Evolutionary conservation across 495 filamentous ascomycete species (phyloP).

Genomic region (Penicillium taxi): DNA sequence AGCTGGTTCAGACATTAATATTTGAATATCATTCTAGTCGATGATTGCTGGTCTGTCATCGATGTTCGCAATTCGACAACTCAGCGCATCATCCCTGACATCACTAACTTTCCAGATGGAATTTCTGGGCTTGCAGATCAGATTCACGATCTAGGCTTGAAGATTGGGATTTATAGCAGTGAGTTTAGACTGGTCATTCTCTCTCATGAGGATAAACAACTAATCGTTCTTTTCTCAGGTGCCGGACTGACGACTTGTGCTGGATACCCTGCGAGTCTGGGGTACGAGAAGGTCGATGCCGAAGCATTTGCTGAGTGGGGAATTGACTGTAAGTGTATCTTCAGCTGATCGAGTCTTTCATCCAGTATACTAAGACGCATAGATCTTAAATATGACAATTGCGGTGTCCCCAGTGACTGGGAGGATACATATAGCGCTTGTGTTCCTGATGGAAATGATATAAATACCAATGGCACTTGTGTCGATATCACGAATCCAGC

Average conservation of each 20-base stretch:
- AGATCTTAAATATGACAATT: slow-evolving; percentile 71
- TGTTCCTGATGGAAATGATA: slow-evolving; percentile 25
- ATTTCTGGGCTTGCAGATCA: slow-evolving; percentile 50
- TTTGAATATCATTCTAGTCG: too few relatives aligned
- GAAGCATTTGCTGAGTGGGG: slow-evolving; percentile 56
- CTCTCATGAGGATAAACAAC: background rate
- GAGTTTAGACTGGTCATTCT: slow-evolving; percentile 3
- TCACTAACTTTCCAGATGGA: slow-evolving; percentile 53
- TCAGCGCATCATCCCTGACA: slow-evolving; percentile 46
- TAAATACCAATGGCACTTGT: slow-evolving; percentile 36
- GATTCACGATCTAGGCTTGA: slow-evolving; percentile 53
- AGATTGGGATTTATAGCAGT: slow-evolving; percentile 58
- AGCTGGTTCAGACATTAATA: background rate
- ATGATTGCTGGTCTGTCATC: slow-evolving; percentile 59
- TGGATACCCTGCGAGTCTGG: slow-evolving; percentile 52
- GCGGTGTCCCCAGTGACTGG: slow-evolving; percentile 40
- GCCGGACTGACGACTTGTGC: slow-evolving; percentile 58
- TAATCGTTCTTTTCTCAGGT: slow-evolving; percentile 18
- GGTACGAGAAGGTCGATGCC: slow-evolving; percentile 56
- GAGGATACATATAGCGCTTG: slow-evolving; percentile 34
- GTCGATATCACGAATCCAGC: slow-evolving; percentile 29
- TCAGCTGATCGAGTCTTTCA: background rate
- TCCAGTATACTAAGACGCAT: background rate
- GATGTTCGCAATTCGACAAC: slow-evolving; percentile 39
- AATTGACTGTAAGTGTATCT: slow-evolving; percentile 45